These are phyloP conservation scores for Xylaria castorea DNA, from an alignment of 495 filamentous ascomycete species.

Conservation along the genomic window DNA sequence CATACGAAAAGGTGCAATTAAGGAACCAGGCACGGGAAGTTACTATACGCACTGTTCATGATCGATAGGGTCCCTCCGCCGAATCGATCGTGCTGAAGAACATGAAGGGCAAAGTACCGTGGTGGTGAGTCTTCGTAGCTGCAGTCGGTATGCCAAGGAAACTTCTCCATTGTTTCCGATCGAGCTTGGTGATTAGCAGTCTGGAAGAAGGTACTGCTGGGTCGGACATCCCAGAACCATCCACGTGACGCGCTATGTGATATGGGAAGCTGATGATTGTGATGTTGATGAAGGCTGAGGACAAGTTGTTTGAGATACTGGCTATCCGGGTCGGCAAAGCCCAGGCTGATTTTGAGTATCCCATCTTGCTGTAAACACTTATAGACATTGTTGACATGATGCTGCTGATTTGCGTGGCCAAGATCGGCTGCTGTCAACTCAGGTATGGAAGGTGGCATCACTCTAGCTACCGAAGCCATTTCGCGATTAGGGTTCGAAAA, in stretches of 20 bases:
- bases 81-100: slow-evolving; percentile 45
- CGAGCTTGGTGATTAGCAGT: slow-evolving; percentile 30
- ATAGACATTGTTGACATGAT: neutral
- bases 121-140: slow-evolving; percentile 31
- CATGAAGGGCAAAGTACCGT: slow-evolving; percentile 42
- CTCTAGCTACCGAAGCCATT: neutral
- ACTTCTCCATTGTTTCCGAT: slow-evolving; percentile 33
- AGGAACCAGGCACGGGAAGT: neutral
- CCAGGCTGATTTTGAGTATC: slow-evolving; percentile 39
- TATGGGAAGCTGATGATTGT: slow-evolving; percentile 46
- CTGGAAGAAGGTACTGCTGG: slow-evolving; percentile 20
- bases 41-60: slow-evolving; percentile 28
- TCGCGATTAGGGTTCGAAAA: neutral
- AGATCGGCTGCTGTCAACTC: neutral
- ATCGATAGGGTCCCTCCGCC: slow-evolving; percentile 49
- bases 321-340: slow-evolving; percentile 39
- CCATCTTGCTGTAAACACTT: slow-evolving; percentile 17
- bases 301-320: slow-evolving; percentile 42
- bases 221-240: slow-evolving; percentile 50
- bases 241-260: slow-evolving; percentile 45
- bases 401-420: neutral
- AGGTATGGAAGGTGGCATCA: neutral
- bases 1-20: neutral
- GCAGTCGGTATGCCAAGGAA: slow-evolving; percentile 35
- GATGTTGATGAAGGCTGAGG: slow-evolving; percentile 36